Evolutionary conservation across 2,329 filamentous ascomycete species (phyloP).

Genomic region (Phialophora verrucosa): DNA sequence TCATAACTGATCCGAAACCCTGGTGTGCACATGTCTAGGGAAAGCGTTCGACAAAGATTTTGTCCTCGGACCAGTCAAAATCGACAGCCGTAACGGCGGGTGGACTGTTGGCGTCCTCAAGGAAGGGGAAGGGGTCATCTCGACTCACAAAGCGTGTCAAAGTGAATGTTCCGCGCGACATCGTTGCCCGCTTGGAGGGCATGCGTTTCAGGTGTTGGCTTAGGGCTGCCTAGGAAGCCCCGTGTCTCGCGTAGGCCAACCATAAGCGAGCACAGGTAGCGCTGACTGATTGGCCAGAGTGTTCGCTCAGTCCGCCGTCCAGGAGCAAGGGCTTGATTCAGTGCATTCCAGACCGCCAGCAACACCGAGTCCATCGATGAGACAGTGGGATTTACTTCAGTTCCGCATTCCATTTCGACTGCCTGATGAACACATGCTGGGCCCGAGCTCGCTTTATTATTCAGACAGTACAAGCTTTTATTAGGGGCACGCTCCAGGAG

Average conservation of each 20-base stretch:
- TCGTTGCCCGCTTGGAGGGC: too few species aligned
- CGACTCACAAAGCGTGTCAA: neutral
- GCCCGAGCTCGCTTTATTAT: neutral
- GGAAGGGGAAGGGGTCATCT: neutral
- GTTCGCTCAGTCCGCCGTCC: too few species aligned
- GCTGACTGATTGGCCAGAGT: too few species aligned
- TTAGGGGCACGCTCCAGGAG: neutral
- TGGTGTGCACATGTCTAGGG: constrained; percentile 3
- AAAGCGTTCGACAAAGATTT: neutral
- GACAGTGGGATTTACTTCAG: too few species aligned
- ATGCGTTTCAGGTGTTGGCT: neutral
- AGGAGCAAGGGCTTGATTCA: too few species aligned
- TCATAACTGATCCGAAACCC: constrained; percentile 17
- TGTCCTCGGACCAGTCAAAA: neutral
- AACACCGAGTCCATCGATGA: too few species aligned
- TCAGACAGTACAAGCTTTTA: neutral
- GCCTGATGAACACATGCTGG: neutral
- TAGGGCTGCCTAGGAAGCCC: neutral
- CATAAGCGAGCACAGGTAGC: too few species aligned
- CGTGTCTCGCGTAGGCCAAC: too few species aligned
- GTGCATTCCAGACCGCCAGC: too few species aligned
- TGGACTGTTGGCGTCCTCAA: neutral
- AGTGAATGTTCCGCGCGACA: neutral
- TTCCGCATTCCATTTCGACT: too few species aligned
- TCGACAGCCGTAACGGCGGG: neutral